Percentiles rank a stretch among this genome's conserved stretches.
phyloP scores from a whole-genome alignment of 768 basidiomycete genomes.

The Termitomyces sp. region DNA sequence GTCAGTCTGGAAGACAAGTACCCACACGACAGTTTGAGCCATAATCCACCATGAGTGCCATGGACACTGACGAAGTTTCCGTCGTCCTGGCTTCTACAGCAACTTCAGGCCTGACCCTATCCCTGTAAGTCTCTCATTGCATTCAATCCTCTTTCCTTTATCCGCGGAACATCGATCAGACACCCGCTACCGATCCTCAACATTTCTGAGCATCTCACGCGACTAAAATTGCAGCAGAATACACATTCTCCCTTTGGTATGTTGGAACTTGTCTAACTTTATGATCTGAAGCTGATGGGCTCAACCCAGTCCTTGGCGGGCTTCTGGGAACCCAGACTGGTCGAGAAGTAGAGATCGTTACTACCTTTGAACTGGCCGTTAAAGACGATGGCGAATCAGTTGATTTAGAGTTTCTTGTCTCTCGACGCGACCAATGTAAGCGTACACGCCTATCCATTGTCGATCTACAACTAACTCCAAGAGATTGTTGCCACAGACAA shows the following conservation, averaged over 20 bases:
- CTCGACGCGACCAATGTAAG: conserved; percentile 84
- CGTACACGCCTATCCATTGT: neutral
- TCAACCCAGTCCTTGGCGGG: conserved; percentile 78
- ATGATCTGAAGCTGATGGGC: neutral
- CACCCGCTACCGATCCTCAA: conserved; percentile 96
- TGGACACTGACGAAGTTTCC: conserved; percentile 77
- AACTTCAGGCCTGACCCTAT: conserved; percentile 69
- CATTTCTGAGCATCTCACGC: conserved; percentile 92
- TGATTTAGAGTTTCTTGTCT: conserved; percentile 79
- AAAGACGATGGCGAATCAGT: conserved; percentile 55
- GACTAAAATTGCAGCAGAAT: conserved; percentile 72
- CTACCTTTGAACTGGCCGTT: conserved; percentile 88
- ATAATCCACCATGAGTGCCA: conserved; percentile 43
- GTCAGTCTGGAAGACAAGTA: no score
- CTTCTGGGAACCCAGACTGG: conserved; percentile 92
- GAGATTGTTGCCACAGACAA: conserved; percentile 59
- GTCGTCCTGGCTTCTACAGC: conserved; percentile 72
- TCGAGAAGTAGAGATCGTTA: conserved; percentile 94
- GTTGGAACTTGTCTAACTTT: conserved; percentile 11
- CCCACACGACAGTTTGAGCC: neutral
- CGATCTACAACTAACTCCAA: conserved; percentile 1
- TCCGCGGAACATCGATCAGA: conserved; percentile 40
- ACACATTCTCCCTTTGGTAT: conserved; percentile 62
- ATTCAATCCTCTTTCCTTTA: neutral
- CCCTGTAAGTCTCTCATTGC: conserved; percentile 49